phyloP scores from a whole-genome alignment of 2,329 filamentous ascomycete species.

The Fusarium sp. region DNA sequence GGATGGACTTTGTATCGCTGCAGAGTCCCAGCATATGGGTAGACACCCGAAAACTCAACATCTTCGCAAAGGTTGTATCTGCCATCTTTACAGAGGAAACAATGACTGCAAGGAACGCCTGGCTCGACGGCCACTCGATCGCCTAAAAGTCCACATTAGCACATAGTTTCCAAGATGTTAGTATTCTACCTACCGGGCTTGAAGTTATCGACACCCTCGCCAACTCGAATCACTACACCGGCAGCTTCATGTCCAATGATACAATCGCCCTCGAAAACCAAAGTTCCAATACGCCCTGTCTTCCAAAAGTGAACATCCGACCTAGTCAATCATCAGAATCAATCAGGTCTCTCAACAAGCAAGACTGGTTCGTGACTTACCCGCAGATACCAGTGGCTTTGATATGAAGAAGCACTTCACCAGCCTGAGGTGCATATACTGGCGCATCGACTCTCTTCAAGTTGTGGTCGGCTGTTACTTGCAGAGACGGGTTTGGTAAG shows the following conservation, averaged over 20 bases:
- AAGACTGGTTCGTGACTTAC: constrained; percentile 49
- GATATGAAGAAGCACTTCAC: constrained; percentile 70
- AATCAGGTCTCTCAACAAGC: background rate
- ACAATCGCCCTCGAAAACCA: constrained; percentile 72
- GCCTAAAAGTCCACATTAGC: constrained; percentile 51
- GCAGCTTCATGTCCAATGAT: constrained; percentile 75
- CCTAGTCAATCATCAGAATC: constrained; percentile 48
- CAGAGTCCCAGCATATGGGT: constrained; percentile 70
- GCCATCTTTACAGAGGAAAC: constrained; percentile 69
- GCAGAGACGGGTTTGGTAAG: constrained; percentile 48
- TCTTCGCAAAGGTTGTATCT: constrained; percentile 74
- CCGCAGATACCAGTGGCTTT: constrained; percentile 74
- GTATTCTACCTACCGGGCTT: constrained; percentile 54
- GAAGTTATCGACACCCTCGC: constrained; percentile 65
- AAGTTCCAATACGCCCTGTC: constrained; percentile 70
- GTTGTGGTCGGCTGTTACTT: constrained; percentile 69
- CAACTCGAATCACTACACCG: constrained; percentile 68
- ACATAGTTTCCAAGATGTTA: background rate
- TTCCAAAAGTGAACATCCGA: constrained; percentile 79
- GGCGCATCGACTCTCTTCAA: constrained; percentile 69
- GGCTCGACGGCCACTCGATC: constrained; percentile 76
- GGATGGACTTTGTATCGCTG: constrained; percentile 72
- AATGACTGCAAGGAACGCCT: constrained; percentile 71
- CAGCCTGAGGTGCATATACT: constrained; percentile 63
- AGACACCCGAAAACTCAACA: constrained; percentile 71